A percentile compares a stretch with the other conserved stretches of the same genome.
Conservation (phyloP, 208 protist species). For the Leishmania mexicana region DNA sequence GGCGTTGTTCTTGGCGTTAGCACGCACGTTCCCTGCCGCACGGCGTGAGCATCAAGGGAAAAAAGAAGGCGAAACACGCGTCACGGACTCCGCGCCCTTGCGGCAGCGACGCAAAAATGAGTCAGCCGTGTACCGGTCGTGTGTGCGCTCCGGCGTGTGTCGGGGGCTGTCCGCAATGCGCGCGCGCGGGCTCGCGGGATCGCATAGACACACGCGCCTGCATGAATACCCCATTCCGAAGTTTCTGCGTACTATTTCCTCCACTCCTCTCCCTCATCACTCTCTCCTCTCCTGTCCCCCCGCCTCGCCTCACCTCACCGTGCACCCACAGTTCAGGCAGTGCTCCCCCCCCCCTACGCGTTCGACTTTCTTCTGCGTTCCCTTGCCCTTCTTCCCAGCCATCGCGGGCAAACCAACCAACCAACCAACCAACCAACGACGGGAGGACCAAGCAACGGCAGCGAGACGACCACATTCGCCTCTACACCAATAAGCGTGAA, state of each 20-base stretch:
- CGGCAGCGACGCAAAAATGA: neutral
- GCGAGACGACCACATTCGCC: no score
- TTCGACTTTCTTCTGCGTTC: neutral
- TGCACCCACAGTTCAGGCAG: neutral
- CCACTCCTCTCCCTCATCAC: neutral
- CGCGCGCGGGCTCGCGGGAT: neutral
- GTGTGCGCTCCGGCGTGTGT: neutral
- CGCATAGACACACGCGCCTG: neutral
- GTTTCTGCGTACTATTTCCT: neutral
- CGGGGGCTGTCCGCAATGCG: neutral
- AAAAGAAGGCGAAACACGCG: neutral
- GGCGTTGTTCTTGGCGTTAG: neutral
- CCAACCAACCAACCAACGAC: no score
- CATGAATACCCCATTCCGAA: neutral
- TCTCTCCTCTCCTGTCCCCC: neutral
- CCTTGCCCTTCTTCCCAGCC: neutral
- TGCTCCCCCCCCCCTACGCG: neutral
- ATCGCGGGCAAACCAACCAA: no score
- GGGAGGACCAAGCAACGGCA: no score
- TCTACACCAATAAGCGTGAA: neutral
- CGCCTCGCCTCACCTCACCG: neutral
- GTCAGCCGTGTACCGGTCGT: neutral
- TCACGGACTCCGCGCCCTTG: neutral
- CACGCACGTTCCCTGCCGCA: neutral
- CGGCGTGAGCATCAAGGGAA: neutral